Percentiles rank a stretch among this genome's conserved stretches.
Conservation (phyloP, 257 asterid genomes). For the Anisodus acutangulus region DNA sequence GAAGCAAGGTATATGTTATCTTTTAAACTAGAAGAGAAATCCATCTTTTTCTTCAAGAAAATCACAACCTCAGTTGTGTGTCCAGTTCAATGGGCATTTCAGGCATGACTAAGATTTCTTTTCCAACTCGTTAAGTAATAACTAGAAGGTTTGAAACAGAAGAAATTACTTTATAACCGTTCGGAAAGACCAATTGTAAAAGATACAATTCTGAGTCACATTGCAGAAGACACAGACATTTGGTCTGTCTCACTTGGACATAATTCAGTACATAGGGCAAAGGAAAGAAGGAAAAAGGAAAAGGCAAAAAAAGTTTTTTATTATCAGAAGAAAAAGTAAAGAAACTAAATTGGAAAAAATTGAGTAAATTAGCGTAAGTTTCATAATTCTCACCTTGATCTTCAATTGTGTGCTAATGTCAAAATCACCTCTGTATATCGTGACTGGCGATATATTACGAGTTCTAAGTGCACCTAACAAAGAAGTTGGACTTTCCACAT, state of each 20-base stretch:
- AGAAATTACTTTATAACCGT: not conserved
- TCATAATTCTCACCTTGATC: constrained; percentile 72
- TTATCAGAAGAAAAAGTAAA: not conserved
- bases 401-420: constrained; percentile 71
- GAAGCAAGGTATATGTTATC: not conserved
- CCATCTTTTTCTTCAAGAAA: not conserved
- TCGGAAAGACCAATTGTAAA: not conserved
- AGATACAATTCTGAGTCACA: not conserved
- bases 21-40: constrained; percentile 3
- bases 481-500: constrained; percentile 77
- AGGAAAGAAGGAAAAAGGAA: not conserved
- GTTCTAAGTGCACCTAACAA: constrained; percentile 86
- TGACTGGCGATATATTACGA: constrained; percentile 83
- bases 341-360: constrained; percentile 2
- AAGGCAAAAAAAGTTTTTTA: not conserved
- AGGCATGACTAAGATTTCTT: not conserved
- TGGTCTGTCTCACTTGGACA: not conserved
- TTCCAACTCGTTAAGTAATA: not conserved
- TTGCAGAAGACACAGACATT: not conserved
- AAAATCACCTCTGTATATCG: constrained; percentile 82
- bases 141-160: not conserved
- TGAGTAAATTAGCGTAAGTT: constrained; percentile 23
- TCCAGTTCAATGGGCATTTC: not conserved
- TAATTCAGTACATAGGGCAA: not conserved
- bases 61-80: not conserved